These are phyloP conservation scores for Irpex sp. DNA, from an alignment of 1,284 basidiomycete species.

Conservation along the genomic window DNA sequence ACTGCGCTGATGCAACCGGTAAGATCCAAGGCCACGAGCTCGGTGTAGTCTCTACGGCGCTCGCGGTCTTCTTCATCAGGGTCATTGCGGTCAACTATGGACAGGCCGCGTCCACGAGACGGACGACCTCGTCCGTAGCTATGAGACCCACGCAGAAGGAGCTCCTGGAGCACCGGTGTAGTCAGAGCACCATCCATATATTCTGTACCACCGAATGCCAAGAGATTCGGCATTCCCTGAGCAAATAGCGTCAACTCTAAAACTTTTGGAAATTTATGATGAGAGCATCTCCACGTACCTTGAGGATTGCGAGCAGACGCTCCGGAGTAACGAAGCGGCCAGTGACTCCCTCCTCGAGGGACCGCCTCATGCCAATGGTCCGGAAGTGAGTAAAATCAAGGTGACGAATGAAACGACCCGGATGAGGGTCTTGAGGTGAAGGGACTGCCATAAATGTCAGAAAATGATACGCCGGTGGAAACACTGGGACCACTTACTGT, in stretches of 20 bases:
- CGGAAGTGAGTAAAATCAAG: constrained; percentile 93
- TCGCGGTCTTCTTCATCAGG: constrained; percentile 70
- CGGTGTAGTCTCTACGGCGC: constrained; percentile 71
- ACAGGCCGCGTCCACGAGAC: constrained; percentile 58
- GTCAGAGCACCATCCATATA: constrained; percentile 93
- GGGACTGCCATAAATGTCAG: constrained; percentile 48
- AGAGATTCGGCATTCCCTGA: constrained; percentile 83
- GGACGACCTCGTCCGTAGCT: constrained; percentile 67
- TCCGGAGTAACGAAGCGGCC: constrained; percentile 92
- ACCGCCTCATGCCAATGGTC: constrained; percentile 91
- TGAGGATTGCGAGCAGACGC: constrained; percentile 78
- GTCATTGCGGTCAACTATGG: constrained; percentile 43
- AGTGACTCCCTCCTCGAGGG: constrained; percentile 85
- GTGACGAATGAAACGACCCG: constrained; percentile 74
- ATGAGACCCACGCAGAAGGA: constrained; percentile 78
- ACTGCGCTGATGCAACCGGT: constrained; percentile 92
- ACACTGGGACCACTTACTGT: constrained; percentile 43
- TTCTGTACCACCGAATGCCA: constrained; percentile 87
- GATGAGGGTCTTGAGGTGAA: constrained; percentile 65
- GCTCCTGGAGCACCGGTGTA: constrained; percentile 76
- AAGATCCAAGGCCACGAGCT: constrained; percentile 87
- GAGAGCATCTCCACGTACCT: constrained; percentile 43
- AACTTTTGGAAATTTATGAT: background rate
- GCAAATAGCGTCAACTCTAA: background rate
- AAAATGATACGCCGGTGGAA: background rate